phyloP scores from a whole-genome alignment of 768 basidiomycete species.

The Imleria badia region DNA sequence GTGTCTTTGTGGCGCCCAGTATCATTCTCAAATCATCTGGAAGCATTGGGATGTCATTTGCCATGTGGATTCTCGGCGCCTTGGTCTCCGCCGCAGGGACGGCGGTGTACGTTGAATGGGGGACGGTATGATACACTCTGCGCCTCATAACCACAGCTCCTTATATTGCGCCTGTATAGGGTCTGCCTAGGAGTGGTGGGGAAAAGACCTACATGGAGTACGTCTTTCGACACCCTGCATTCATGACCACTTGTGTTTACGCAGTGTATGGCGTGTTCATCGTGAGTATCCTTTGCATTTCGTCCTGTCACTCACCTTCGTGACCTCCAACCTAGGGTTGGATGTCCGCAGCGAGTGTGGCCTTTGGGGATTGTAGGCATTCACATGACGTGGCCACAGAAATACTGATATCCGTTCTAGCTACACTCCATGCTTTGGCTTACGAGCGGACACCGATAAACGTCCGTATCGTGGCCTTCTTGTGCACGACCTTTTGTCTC shows the following conservation, averaged over 20 bases:
- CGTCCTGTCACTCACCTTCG: not conserved
- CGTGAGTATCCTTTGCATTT: constrained; percentile 37
- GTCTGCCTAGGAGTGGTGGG: constrained; percentile 67
- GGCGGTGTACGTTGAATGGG: constrained; percentile 74
- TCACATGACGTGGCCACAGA: not conserved
- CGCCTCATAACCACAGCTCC: too few relatives aligned
- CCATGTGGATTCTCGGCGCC: constrained; percentile 73
- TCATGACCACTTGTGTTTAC: constrained; percentile 59
- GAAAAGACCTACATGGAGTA: constrained; percentile 78
- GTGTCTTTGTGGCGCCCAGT: constrained; percentile 71
- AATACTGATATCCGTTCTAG: constrained; percentile 34
- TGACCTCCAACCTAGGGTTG: constrained; percentile 44
- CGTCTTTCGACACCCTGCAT: constrained; percentile 62
- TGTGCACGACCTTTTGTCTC: constrained; percentile 56
- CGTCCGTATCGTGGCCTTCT: constrained; percentile 53
- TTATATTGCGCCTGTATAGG: constrained; percentile 35
- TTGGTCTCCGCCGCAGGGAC: constrained; percentile 65
- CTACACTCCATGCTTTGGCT: constrained; percentile 55
- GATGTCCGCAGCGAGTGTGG: constrained; percentile 57
- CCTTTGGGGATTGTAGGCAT: constrained; percentile 71
- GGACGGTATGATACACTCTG: constrained; percentile 49
- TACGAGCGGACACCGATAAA: constrained; percentile 45
- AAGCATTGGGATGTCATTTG: constrained; percentile 64
- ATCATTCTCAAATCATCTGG: constrained; percentile 66
- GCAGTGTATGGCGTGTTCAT: constrained; percentile 57